Base-by-base conservation (phyloP, 2,329 filamentous ascomycete species). In the Alternaria hordeiaustralica region DNA sequence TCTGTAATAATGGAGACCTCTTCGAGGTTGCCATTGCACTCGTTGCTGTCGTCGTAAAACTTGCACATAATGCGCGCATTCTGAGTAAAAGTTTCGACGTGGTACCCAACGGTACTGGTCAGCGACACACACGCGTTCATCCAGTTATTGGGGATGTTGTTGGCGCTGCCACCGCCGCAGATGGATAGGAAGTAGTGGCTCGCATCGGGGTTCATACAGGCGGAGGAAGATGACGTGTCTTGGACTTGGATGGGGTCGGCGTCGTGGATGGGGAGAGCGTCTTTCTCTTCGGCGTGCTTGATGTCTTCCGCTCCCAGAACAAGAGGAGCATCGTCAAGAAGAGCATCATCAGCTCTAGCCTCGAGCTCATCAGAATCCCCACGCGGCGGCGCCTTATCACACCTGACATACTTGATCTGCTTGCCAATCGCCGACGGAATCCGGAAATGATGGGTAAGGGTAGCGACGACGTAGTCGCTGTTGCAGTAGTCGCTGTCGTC, bases 31-130 rank as follows among this genome's bases (percentile, higher is more conserved):
- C 30, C 20, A 11, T 36, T 36, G 30, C 49, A 53, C 49, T 18
- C 20, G 30, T 53, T 25, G 20, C 30, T 41, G 20, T 25, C 49
- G 49, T 51, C 49, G 49, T 51, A 33, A 12, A 11, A 51, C 18
- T 6, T 51, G 49, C 49, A 51, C 18, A 6, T n/a, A 3, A 36
- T 18, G 13, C 28, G 26, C 12, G 18, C 12, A 13, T 51, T 23
- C 18, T 51, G 49, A 6, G 30, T 18, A 4, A 36, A 0, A 13
- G 20, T 51, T 13, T 9, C 33, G 12, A 36, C 49, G 20, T 51
- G 49, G 33, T 51, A 13, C 28, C 26, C 28, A 23, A 51, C 47
- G 10, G 20, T 12, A 13, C 11, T 6, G 26, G 47, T 30, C 28
- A 51, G 47, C 47, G 28, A 12, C 18, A 51, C 26, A 51, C 47